Percentiles rank a stretch among this genome's conserved stretches.
These are phyloP conservation scores for Adansonia grandidieri DNA, from an alignment of 441 rosid genomes.

Conservation along the genomic window DNA sequence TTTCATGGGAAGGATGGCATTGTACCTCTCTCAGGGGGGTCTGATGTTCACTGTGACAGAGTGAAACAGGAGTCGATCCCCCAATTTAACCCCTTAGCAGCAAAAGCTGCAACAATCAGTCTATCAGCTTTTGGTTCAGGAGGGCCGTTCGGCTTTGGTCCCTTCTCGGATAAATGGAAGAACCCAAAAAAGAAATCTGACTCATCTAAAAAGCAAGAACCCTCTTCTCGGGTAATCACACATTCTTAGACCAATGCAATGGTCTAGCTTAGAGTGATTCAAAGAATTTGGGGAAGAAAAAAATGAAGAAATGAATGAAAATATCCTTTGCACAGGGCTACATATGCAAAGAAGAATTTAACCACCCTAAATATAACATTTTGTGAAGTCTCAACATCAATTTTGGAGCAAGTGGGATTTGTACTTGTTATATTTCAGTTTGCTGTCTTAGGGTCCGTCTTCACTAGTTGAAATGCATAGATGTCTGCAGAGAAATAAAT, in stretches of 20 bases:
- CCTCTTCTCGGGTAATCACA: conserved; percentile 52
- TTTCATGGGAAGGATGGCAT: conserved; percentile 86
- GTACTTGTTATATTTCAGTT: too few relatives aligned
- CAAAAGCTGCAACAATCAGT: conserved; percentile 63
- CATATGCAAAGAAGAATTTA: too few relatives aligned
- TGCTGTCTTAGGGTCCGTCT: too few relatives aligned
- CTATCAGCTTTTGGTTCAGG: conserved; percentile 63
- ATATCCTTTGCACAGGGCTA: background rate
- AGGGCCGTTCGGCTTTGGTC: conserved; percentile 67
- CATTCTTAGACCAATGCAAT: conserved; percentile 7
- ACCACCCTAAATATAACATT: too few relatives aligned
- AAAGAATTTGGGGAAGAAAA: background rate
- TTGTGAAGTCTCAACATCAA: too few relatives aligned
- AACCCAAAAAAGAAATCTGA: conserved; percentile 54
- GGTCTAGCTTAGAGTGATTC: conserved; percentile 1
- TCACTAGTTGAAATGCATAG: too few relatives aligned
- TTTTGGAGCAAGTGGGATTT: too few relatives aligned
- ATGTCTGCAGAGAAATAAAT: too few relatives aligned
- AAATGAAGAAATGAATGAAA: background rate
- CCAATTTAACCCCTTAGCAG: conserved; percentile 59
- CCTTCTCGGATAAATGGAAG: conserved; percentile 57
- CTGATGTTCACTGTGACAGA: conserved; percentile 33
- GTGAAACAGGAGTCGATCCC: conserved; percentile 43
- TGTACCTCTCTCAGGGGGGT: conserved; percentile 63
- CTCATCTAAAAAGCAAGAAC: conserved; percentile 41